Evolutionary conservation across 257 asterid genomes (phyloP).

Genomic region (Marsdenia floribunda): DNA sequence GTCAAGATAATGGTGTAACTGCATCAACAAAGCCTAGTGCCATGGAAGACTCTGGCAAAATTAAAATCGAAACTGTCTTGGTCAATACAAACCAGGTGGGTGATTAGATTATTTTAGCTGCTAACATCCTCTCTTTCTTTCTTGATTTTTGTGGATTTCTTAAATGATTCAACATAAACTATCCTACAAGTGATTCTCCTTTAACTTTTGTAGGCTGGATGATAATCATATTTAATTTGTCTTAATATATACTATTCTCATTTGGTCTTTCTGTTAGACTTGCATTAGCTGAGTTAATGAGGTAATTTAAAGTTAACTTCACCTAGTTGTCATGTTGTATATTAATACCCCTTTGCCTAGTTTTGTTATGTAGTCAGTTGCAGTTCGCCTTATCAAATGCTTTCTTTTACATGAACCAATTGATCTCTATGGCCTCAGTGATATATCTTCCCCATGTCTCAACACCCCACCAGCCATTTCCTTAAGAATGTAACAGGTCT

Average conservation of each 20-base stretch:
- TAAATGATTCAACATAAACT: not conserved
- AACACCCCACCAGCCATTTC: not conserved
- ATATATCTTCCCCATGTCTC: not conserved
- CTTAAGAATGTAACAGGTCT: not conserved
- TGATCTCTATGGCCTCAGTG: not conserved
- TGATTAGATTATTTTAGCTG: not conserved
- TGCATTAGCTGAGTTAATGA: not conserved
- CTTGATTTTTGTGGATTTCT: too few relatives aligned
- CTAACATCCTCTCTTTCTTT: not conserved
- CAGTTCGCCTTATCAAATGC: not conserved
- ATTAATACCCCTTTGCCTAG: not conserved
- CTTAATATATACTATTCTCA: not conserved
- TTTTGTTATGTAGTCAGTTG: not conserved
- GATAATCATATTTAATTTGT: not conserved
- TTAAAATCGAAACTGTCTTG: conserved; percentile 56
- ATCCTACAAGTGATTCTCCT: not conserved
- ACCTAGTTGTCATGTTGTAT: not conserved
- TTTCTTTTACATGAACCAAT: not conserved
- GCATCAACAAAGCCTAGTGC: conserved; percentile 51
- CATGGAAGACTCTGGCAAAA: conserved; percentile 55
- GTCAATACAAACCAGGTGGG: conserved; percentile 86
- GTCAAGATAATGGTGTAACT: conserved; percentile 54
- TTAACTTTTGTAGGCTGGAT: not conserved
- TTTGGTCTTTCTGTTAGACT: not conserved
- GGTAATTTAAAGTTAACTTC: not conserved